A percentile compares a stretch with the other conserved stretches of the same genome.
These are phyloP conservation scores for Myotisia sp. DNA, from an alignment of 2,329 filamentous ascomycete genomes.

Conservation along the genomic window DNA sequence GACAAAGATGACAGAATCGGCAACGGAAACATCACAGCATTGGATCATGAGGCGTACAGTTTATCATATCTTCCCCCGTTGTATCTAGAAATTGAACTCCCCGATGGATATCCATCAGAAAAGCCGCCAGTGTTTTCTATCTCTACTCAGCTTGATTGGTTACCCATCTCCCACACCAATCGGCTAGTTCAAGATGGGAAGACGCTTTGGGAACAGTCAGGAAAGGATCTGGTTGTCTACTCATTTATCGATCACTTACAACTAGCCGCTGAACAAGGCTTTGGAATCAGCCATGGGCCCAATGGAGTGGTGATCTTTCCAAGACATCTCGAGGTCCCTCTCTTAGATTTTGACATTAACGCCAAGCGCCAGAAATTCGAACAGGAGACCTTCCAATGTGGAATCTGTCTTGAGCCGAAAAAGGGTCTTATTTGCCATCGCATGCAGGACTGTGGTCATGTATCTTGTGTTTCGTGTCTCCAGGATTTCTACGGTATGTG, in stretches of 20 bases:
- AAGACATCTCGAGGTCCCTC: constrained; percentile 45
- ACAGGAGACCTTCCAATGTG: constrained; percentile 72
- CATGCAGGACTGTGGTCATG: constrained; percentile 71
- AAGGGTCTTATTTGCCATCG: constrained; percentile 71
- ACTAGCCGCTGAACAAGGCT: constrained; percentile 42
- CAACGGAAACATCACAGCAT: not conserved
- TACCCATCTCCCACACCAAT: constrained; percentile 32
- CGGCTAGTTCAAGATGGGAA: constrained; percentile 35
- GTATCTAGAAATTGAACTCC: constrained; percentile 38
- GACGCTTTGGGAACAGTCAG: constrained; percentile 47
- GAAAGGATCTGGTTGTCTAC: constrained; percentile 42
- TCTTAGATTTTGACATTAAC: constrained; percentile 66
- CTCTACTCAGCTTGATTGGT: constrained; percentile 38
- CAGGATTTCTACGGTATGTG: constrained; percentile 81
- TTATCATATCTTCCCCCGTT: constrained; percentile 45
- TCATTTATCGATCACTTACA: constrained; percentile 48
- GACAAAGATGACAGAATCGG: not conserved
- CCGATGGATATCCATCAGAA: constrained; percentile 41
- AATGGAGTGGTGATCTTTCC: constrained; percentile 35
- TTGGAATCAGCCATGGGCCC: constrained; percentile 32
- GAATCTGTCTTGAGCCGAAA: constrained; percentile 80
- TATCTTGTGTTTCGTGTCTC: constrained; percentile 80
- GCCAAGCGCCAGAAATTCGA: constrained; percentile 64
- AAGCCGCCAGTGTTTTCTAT: constrained; percentile 38
- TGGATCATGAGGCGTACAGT: constrained; percentile 26